A percentile compares a stretch with the other conserved stretches of the same genome.
Evolutionary conservation across 768 basidiomycete genomes (phyloP).

Genomic region (Psilocybe azurescens): DNA sequence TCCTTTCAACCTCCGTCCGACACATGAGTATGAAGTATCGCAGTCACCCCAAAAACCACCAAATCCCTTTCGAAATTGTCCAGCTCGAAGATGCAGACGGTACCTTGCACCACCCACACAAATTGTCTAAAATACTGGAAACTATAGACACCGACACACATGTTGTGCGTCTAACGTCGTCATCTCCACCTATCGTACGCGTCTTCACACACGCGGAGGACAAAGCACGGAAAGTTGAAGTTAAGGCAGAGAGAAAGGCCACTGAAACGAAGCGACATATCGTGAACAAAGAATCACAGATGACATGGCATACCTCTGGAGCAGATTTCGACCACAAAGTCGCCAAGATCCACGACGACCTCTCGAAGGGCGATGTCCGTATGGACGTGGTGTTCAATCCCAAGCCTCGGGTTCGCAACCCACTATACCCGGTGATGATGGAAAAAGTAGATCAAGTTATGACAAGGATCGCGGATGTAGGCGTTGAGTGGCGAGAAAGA

Average conservation of each 20-base stretch:
- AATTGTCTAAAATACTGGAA: slow-evolving; percentile 49
- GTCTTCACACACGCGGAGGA: slow-evolving; percentile 40
- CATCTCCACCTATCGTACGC: slow-evolving; percentile 64
- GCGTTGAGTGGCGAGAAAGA: slow-evolving; percentile 56
- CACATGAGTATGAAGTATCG: slow-evolving; percentile 1
- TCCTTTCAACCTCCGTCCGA: slow-evolving; percentile 11
- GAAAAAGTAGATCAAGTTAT: slow-evolving; percentile 49
- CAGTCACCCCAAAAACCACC: slow-evolving; percentile 26
- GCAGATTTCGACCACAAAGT: slow-evolving; percentile 74
- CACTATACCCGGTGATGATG: slow-evolving; percentile 43
- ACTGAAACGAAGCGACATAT: slow-evolving; percentile 41
- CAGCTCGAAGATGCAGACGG: slow-evolving; percentile 25
- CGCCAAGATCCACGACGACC: slow-evolving; percentile 55
- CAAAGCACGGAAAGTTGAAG: slow-evolving; percentile 35
- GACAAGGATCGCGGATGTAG: slow-evolving; percentile 49
- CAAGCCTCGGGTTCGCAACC: slow-evolving; percentile 50
- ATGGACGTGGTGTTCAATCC: slow-evolving; percentile 61
- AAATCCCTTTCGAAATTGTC: slow-evolving; percentile 27
- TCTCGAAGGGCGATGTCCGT: slow-evolving; percentile 58
- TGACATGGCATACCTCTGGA: slow-evolving; percentile 67
- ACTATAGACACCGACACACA: slow-evolving; percentile 44
- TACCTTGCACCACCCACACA: slow-evolving; percentile 13
- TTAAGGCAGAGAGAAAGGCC: slow-evolving; percentile 43
- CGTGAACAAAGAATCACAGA: slow-evolving; percentile 67
- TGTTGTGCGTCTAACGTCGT: slow-evolving; percentile 60